Evolutionary conservation across 2,329 filamentous ascomycete species (phyloP), one percentile per base, ranked within the genome.

Genomic region (Drechslerella stenobrocha): DNA sequence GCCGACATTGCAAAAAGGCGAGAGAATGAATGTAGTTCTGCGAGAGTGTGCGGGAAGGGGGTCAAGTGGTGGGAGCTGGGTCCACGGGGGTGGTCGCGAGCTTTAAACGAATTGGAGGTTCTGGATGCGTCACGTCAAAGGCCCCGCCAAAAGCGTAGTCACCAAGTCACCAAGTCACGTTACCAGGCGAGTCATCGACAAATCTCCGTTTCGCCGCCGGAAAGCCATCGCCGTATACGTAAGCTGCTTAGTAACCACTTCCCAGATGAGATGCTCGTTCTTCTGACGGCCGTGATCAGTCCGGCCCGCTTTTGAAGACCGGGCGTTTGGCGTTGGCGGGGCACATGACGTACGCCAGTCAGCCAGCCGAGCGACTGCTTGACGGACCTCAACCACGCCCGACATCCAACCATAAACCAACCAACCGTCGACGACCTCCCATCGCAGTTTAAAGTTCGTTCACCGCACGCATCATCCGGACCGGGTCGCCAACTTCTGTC

Each of bases 1-100:
- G 80, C 78, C 18, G 75, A 74, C 74, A 72, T 75, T 28, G 23
- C 22, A 37, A 4, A 13, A 15, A 32, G 34, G 34, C 11, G 11
- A 13, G 11, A 15, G 34, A 53, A 6, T 20, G 2, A 24, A 7
- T 40, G 45, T 35, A 20, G 26, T 20, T 28, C 23, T 5, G 32
- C 11, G 18, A 30, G 28, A 11, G 28, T 30, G 5, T 11, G 28
- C 28, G 40, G 3, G n/a, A 35, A 20, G 28, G 1, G 1, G 48
- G 18, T n/a, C 6, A 37, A 45, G 22, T 26, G 20, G 40, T 40
- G 22, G 24, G 26, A n/a, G 26, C n/a, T 18, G 9, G 51, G 23
- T 24, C 35, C 35, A 46, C 46, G 44, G 42, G 35, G 28, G 52
- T 18, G 11, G 58, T 35, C 30, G 40, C 28, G 37, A 45, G 18